phyloP scores from a whole-genome alignment of 1,284 basidiomycete species.

The Phellopilus nigrolimitatus region DNA sequence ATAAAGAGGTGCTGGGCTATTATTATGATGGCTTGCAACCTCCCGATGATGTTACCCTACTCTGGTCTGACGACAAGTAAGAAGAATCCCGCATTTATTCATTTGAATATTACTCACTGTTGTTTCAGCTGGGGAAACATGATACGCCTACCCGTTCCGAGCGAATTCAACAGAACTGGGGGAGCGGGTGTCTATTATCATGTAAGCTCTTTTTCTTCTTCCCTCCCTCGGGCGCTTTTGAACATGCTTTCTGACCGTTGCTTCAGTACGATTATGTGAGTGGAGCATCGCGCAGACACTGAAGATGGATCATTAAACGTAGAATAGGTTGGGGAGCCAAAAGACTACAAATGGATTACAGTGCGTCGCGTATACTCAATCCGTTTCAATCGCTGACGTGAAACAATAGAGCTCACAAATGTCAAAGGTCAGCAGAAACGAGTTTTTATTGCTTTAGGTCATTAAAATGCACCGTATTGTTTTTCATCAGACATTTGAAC shows the following conservation, averaged over 20 bases:
- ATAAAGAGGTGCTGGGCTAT: constrained; percentile 64
- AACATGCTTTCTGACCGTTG: not conserved
- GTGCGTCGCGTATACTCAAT: constrained; percentile 29
- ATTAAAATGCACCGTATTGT: constrained; percentile 13
- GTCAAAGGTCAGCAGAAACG: constrained; percentile 38
- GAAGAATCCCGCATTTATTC: too few species aligned
- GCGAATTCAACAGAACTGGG: constrained; percentile 52
- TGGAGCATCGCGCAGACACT: not conserved
- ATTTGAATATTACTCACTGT: too few species aligned
- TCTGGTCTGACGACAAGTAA: too few species aligned
- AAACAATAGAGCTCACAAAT: constrained; percentile 38
- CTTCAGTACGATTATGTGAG: constrained; percentile 43
- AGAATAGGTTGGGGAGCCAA: constrained; percentile 45
- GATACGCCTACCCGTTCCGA: constrained; percentile 47
- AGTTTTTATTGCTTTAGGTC: not conserved
- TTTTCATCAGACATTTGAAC: constrained; percentile 45
- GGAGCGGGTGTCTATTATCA: constrained; percentile 70
- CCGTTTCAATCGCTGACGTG: not conserved
- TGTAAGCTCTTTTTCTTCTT: constrained; percentile 31
- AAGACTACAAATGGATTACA: constrained; percentile 59
- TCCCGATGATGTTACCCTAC: constrained; percentile 50
- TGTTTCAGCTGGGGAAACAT: too few species aligned
- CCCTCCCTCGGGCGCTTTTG: not conserved
- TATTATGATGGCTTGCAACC: constrained; percentile 56
- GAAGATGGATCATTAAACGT: not conserved